A percentile compares a stretch with the other conserved stretches of the same genome.
Evolutionary conservation across 306 rosid species (phyloP).

Genomic region (Lathyrus oleraceus): DNA sequence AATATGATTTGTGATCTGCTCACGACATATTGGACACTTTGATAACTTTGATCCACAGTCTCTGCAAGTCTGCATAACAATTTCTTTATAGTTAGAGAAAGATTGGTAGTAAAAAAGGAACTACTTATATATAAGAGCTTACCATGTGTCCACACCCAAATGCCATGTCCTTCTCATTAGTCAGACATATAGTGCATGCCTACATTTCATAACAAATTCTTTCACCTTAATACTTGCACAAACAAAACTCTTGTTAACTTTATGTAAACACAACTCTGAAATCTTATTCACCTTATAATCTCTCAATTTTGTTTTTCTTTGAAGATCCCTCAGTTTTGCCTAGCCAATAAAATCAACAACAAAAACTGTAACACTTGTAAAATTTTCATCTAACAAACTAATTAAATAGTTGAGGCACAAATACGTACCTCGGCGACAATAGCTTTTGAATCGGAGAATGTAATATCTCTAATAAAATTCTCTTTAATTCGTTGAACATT

Average conservation of each 20-base stretch:
- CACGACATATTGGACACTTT: constrained; percentile 50
- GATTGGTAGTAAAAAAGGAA: not conserved
- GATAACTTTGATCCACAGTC: constrained; percentile 47
- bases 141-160: constrained; percentile 55
- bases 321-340: constrained; percentile 43
- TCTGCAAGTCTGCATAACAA: constrained; percentile 40
- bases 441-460: constrained; percentile 39
- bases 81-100: not conserved
- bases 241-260: too few relatives aligned
- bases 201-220: constrained; percentile 32
- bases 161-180: constrained; percentile 39
- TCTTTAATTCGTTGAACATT: constrained; percentile 14
- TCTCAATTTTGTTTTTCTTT: constrained; percentile 25
- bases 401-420: not conserved
- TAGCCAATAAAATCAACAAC: constrained; percentile 13
- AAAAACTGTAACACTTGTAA: not conserved
- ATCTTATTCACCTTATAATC: constrained; percentile 35
- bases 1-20: constrained; percentile 36
- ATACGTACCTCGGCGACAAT: constrained; percentile 38
- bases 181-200: constrained; percentile 35
- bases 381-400: constrained; percentile 1
- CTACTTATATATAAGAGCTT: constrained; percentile 21
- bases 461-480: constrained; percentile 28
- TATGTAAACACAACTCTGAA: not conserved
- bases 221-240: too few relatives aligned